These are phyloP conservation scores for Pseudogymnoascus sp. DNA, from an alignment of 2,329 filamentous ascomycete species.

Conservation along the genomic window DNA sequence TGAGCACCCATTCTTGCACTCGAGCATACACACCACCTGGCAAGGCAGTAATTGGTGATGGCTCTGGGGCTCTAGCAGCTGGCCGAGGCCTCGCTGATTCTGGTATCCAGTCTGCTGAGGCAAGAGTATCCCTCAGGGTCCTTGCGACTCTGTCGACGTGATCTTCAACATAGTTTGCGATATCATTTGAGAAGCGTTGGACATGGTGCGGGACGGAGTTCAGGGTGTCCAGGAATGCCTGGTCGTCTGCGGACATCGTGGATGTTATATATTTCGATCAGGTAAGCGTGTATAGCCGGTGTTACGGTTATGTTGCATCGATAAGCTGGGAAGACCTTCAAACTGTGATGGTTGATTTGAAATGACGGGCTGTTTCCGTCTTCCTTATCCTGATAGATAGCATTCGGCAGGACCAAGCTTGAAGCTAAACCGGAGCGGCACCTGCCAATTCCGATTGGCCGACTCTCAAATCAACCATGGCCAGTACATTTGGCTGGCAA, in stretches of 20 bases:
- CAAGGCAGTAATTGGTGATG: conserved; percentile 27
- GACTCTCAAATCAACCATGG: neutral
- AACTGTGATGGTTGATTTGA: conserved; percentile 2
- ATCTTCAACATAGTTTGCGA: conserved; percentile 72
- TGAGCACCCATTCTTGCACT: conserved; percentile 60
- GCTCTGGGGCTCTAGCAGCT: neutral
- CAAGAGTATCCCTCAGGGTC: conserved; percentile 59
- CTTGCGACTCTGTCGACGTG: conserved; percentile 70
- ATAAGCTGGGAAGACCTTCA: neutral
- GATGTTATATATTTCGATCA: neutral
- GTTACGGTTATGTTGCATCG: neutral
- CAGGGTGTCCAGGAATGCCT: conserved; percentile 70
- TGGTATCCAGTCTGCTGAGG: conserved; percentile 64
- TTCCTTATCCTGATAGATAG: conserved; percentile 5
- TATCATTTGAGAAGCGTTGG: conserved; percentile 58
- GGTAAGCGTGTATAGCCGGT: neutral
- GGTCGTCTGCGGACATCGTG: conserved; percentile 70
- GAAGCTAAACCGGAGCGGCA: neutral
- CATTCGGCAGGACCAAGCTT: neutral
- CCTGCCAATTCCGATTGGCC: neutral
- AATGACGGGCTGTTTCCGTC: conserved; percentile 1
- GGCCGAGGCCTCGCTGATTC: conserved; percentile 53
- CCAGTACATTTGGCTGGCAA: neutral
- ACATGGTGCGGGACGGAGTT: conserved; percentile 57
- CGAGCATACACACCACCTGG: conserved; percentile 39